These are phyloP conservation scores for Globisporangium uncinulatum DNA, from an alignment of 352 stramenopile genomes.

Conservation along the genomic window DNA sequence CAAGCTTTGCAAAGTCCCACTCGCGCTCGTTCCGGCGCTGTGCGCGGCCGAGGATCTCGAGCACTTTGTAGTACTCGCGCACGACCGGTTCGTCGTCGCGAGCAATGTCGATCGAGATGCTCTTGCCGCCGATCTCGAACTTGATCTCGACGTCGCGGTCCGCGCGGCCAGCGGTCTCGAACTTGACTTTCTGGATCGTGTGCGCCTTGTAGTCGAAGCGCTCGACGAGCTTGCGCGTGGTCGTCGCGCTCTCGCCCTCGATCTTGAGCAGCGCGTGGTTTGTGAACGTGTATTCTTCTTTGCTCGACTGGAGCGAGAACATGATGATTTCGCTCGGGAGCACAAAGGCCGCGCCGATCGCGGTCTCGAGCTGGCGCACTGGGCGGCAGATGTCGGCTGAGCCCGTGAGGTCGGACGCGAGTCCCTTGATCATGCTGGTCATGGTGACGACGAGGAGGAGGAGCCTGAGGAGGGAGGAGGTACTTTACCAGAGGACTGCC, in stretches of 20 bases:
- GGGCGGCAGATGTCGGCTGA: conserved; percentile 48
- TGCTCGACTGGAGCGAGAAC: conserved; percentile 50
- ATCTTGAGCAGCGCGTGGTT: conserved; percentile 47
- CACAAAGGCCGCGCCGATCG: conserved; percentile 27
- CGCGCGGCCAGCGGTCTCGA: conserved; percentile 38
- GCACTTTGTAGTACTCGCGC: conserved; percentile 36
- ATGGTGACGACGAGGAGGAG: conserved; percentile 1
- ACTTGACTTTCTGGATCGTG: conserved; percentile 21
- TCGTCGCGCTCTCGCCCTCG: conserved; percentile 32
- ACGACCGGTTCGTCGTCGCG: conserved; percentile 21
- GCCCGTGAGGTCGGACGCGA: conserved; percentile 45
- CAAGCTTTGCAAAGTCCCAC: conserved; percentile 26
- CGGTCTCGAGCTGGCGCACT: conserved; percentile 21
- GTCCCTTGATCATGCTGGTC: conserved; percentile 35
- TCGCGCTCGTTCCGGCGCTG: conserved; percentile 29
- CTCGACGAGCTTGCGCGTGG: conserved; percentile 35
- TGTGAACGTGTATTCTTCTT: conserved; percentile 60
- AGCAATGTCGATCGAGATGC: conserved; percentile 27
- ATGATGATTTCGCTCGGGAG: conserved; percentile 35
- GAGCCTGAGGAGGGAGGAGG: background rate
- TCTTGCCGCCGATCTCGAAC: conserved; percentile 20
- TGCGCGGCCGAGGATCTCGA: conserved; percentile 25
- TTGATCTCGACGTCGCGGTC: conserved; percentile 46
- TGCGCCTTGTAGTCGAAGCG: conserved; percentile 29
- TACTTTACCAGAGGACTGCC: background rate